Base-by-base conservation (phyloP, 345 rosid genomes). In the Rhodomyrtus tomentosa region DNA sequence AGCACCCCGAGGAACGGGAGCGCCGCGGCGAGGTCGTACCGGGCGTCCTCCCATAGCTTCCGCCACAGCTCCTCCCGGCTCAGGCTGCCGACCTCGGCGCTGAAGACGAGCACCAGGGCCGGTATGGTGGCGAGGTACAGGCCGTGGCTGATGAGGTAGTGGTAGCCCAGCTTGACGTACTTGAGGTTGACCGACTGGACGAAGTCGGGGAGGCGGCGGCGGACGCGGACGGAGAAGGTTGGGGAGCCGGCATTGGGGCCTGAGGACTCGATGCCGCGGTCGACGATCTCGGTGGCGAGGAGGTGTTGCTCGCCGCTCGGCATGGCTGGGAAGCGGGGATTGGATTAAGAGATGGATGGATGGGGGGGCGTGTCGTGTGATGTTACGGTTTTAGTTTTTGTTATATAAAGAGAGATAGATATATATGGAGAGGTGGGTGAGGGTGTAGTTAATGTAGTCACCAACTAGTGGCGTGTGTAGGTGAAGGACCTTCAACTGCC, bases 141-240 rank as follows among this genome's bases (percentile, higher is more conserved):
- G 85, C 95, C 98, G 81, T 97, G 99, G 84, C 89, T 97, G 83
- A 97, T 97, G n/a, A 97, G 92, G 87, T 97, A 94, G 84, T 92
- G 99, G 86, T 97, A 97, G 14, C 99, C 99, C 76, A 97, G 90
- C 87, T 92, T 95, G 84, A 97, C 99, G 59, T 97, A 97, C 90
- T 97, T 97, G 72, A 97, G 92, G 83, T 97, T 97, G 25, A 97
- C 98, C 0, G 99, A 97, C 72, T 97, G 98, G 25, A 97, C 96
- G 82, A 97, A 97, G 85, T 97, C 98, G 0, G 99, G 99, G 18
- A 97, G 87, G 85, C 98, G 93, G 83, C 98, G 89, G 74, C 98
- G 86, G n/a, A 97, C 99, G 85, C 98, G 84, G 3, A 97, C 98
- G 12, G 99, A 95, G 91, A 97, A 97, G 6, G 96, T 94, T 2